phyloP scores from a whole-genome alignment of 2,329 filamentous ascomycete species.

The Cytospora schulzeri region DNA sequence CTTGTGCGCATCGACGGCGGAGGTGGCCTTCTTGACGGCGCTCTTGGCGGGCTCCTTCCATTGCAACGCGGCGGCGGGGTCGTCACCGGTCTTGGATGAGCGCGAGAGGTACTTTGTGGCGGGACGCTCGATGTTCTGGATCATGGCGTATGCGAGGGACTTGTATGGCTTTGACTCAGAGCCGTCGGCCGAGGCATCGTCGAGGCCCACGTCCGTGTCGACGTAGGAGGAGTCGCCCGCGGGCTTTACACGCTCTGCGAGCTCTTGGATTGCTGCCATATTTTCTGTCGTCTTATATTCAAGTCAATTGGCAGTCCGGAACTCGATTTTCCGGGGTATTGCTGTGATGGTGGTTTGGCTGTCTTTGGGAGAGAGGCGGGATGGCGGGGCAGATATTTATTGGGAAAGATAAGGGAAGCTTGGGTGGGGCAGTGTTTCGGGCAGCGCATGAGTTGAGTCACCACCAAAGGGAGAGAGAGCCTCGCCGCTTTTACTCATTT shows the following conservation, averaged over 20 bases:
- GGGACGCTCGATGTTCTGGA: conserved; percentile 63
- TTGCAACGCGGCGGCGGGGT: conserved; percentile 63
- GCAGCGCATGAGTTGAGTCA: conserved; percentile 25
- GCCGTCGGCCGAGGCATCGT: conserved; percentile 68
- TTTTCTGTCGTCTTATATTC: conserved; percentile 26
- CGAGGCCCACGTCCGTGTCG: conserved; percentile 77
- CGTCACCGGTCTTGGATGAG: conserved; percentile 68
- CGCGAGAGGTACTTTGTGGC: conserved; percentile 68
- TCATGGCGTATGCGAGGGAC: conserved; percentile 75
- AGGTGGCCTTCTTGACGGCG: conserved; percentile 81
- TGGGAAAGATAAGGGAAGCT: conserved; percentile 26
- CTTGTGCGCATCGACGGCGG: conserved; percentile 73
- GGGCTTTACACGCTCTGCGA: conserved; percentile 53
- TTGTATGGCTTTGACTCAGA: conserved; percentile 78
- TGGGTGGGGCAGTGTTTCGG: background rate
- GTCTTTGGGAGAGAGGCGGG: conserved; percentile 13
- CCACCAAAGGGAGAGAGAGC: conserved; percentile 5
- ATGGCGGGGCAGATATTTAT: conserved; percentile 27
- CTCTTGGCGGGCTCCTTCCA: conserved; percentile 86
- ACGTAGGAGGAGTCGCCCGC: conserved; percentile 62
- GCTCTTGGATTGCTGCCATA: conserved; percentile 51
- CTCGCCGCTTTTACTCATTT: conserved; percentile 16
- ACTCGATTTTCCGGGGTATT: background rate
- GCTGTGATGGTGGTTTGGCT: background rate
- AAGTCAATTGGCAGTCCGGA: conserved; percentile 30